These are phyloP conservation scores for Oehlia diaphana DNA, from an alignment of 192 early-diverging fungal genomes.

Conservation along the genomic window DNA sequence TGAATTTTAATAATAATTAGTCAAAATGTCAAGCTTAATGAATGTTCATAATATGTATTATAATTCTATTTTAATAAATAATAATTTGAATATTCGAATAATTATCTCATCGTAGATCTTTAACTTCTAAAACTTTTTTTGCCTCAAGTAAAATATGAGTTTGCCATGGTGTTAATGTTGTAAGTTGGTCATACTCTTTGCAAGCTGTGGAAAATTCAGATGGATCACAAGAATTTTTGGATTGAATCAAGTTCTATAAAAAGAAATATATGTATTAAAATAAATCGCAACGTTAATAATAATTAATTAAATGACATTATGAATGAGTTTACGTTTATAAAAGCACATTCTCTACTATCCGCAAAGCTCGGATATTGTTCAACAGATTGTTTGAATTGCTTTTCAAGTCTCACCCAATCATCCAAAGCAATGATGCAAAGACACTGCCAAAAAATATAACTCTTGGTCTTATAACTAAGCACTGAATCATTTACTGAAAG, in stretches of 20 bases:
- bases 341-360: slow-evolving; percentile 27
- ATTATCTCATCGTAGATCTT: slow-evolving; percentile 24
- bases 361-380: slow-evolving; percentile 26
- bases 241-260: slow-evolving; percentile 3
- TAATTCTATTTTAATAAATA: neutral
- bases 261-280: neutral
- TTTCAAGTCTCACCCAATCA: slow-evolving; percentile 30
- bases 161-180: slow-evolving; percentile 16
- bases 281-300: neutral
- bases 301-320: neutral
- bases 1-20: neutral
- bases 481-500: slow-evolving; percentile 5
- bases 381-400: neutral
- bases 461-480: slow-evolving; percentile 11
- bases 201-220: slow-evolving; percentile 26
- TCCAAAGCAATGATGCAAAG: slow-evolving; percentile 11
- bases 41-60: neutral
- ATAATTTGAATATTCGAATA: neutral
- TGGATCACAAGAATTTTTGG: slow-evolving; percentile 27
- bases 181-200: slow-evolving; percentile 21
- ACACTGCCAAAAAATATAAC: slow-evolving; percentile 18
- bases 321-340: slow-evolving; percentile 1
- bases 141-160: slow-evolving; percentile 20
- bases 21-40: too few relatives aligned
- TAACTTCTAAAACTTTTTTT: slow-evolving; percentile 18